These are phyloP conservation scores for Glycine tomentella DNA, from an alignment of 306 rosid genomes.

Conservation along the genomic window DNA sequence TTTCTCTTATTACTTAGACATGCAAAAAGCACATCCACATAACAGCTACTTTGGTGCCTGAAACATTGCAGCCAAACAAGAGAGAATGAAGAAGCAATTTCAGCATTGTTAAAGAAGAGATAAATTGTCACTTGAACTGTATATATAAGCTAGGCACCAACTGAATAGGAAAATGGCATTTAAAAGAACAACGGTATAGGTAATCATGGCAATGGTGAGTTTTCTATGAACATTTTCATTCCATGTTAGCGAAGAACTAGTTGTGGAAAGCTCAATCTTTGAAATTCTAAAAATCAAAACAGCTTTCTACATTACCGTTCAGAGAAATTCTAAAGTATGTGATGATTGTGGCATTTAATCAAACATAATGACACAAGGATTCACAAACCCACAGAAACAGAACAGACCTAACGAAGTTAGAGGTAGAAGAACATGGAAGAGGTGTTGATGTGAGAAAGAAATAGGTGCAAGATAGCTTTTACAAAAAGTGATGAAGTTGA, in stretches of 20 bases:
- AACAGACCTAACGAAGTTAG: neutral
- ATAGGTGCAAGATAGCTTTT: slow-evolving; percentile 3
- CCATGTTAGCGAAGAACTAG: neutral
- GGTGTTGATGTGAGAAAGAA: neutral
- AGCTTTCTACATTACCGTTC: neutral
- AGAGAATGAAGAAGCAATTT: too few species aligned
- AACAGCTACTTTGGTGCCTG: too few species aligned
- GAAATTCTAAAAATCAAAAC: neutral
- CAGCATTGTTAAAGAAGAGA: too few species aligned
- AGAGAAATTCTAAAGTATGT: neutral
- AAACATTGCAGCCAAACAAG: too few species aligned
- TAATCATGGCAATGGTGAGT: slow-evolving; percentile 1
- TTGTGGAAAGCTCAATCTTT: neutral
- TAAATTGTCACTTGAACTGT: neutral
- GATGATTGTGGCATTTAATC: slow-evolving; percentile 8
- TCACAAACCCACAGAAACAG: slow-evolving; percentile 18
- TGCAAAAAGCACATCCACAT: too few species aligned
- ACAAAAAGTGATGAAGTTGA: neutral
- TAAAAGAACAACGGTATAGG: slow-evolving; percentile 3
- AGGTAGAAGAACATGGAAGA: neutral
- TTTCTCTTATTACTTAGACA: too few species aligned
- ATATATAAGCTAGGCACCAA: slow-evolving; percentile 23
- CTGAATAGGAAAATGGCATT: slow-evolving; percentile 23
- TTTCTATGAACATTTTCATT: neutral
- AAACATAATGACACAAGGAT: neutral